Conservation (phyloP, 495 filamentous ascomycete species). For the Xylaria telfairii region DNA sequence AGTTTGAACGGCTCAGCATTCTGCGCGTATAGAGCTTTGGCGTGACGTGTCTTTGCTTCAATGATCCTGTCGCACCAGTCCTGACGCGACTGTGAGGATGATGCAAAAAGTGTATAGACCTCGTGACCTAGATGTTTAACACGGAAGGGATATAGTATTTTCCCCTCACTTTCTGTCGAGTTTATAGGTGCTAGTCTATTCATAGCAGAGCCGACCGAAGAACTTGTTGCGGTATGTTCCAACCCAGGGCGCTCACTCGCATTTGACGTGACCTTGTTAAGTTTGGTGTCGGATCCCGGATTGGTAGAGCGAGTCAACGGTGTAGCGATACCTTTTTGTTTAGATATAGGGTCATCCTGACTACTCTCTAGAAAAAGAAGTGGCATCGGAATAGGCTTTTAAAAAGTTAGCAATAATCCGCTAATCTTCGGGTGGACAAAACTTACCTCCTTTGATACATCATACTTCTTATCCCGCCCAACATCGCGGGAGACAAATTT, state of each 20-base stretch:
- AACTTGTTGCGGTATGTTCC: conserved; percentile 67
- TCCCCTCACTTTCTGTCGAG: conserved; percentile 69
- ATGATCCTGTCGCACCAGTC: conserved; percentile 96
- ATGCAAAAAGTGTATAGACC: conserved; percentile 86
- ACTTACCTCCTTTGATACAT: conserved; percentile 88
- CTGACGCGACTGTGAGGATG: conserved; percentile 70
- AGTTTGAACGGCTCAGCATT: conserved; percentile 96
- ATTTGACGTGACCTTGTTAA: conserved; percentile 57
- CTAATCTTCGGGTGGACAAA: not conserved
- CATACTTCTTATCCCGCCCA: conserved; percentile 82
- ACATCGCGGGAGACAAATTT: conserved; percentile 77
- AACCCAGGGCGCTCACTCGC: conserved; percentile 62
- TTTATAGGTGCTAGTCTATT: conserved; percentile 52
- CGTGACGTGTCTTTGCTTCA: conserved; percentile 92
- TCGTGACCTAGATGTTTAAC: conserved; percentile 96
- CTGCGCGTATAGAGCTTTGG: conserved; percentile 83
- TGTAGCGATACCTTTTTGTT: conserved; percentile 82
- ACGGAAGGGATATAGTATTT: conserved; percentile 89
- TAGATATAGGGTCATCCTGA: conserved; percentile 87
- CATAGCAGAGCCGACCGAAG: conserved; percentile 54
- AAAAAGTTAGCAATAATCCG: conserved; percentile 21
- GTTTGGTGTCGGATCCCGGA: conserved; percentile 55
- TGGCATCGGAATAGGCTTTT: conserved; percentile 93
- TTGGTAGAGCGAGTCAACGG: conserved; percentile 59
- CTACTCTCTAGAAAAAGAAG: conserved; percentile 88